phyloP scores from a whole-genome alignment of 2,329 filamentous ascomycete genomes.

The Cladophialophora immunda region DNA sequence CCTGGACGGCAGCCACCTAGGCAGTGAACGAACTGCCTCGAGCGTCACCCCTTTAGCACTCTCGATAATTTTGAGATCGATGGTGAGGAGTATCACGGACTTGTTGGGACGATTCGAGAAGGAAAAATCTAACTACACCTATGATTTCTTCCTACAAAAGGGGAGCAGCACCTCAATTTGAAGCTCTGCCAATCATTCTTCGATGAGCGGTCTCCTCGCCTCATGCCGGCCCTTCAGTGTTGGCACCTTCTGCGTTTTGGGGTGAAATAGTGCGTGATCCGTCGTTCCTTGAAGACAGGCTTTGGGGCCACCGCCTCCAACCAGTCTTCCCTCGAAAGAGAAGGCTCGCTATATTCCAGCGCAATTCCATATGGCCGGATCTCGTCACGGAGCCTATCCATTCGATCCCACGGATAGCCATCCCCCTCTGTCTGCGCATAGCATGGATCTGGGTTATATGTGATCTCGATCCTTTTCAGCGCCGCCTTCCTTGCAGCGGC shows the following conservation, averaged over 20 bases:
- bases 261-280: not conserved
- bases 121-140: too few relatives aligned
- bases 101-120: too few relatives aligned
- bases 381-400: not conserved
- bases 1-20: too few relatives aligned
- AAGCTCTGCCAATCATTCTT: too few relatives aligned
- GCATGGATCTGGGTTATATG: not conserved
- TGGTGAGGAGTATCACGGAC: too few relatives aligned
- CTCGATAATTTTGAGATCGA: too few relatives aligned
- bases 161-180: too few relatives aligned
- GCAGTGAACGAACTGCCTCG: too few relatives aligned
- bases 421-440: not conserved
- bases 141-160: too few relatives aligned
- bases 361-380: not conserved
- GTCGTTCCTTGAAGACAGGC: not conserved
- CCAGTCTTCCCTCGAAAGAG: not conserved
- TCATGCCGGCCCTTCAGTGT: not conserved
- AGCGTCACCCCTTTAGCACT: too few relatives aligned
- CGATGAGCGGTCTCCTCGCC: too few relatives aligned
- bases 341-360: not conserved
- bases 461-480: not conserved
- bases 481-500: constrained; percentile 1
- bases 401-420: not conserved
- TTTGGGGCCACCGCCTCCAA: not conserved
- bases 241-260: not conserved